Evolutionary conservation across 768 basidiomycete genomes (phyloP).

Genomic region (Leccinum rimulosum): DNA sequence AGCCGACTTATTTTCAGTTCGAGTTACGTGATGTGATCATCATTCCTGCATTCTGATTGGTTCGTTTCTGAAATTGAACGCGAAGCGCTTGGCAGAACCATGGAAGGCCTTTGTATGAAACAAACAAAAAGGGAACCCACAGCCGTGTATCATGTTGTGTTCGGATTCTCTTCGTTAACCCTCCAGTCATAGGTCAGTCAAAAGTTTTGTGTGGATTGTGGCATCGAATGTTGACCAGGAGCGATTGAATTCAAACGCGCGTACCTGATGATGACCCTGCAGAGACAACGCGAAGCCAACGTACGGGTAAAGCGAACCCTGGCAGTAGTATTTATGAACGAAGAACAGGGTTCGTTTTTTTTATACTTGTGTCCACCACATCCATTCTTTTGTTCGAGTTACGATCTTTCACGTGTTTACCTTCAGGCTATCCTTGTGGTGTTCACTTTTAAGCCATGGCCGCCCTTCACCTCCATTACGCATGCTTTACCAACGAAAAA

Average conservation of each 20-base stretch:
- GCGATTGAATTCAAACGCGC: not conserved
- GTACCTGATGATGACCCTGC: slow-evolving; percentile 6
- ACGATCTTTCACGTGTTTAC: slow-evolving; percentile 13
- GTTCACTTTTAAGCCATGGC: slow-evolving; percentile 44
- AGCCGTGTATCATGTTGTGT: not conserved
- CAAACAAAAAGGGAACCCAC: slow-evolving; percentile 18
- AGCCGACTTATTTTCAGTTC: slow-evolving; percentile 25
- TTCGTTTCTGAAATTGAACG: slow-evolving; percentile 6
- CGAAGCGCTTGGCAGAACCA: slow-evolving; percentile 4
- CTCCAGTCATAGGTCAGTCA: slow-evolving; percentile 13
- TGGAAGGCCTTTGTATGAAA: slow-evolving; percentile 9
- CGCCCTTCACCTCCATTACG: slow-evolving; percentile 56
- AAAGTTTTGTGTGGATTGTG: not conserved
- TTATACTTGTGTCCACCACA: slow-evolving; percentile 5
- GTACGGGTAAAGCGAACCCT: slow-evolving; percentile 1
- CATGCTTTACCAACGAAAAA: slow-evolving; percentile 42
- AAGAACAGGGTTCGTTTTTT: slow-evolving; percentile 13
- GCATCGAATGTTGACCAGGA: slow-evolving; percentile 1
- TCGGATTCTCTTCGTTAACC: not conserved
- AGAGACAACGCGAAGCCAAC: slow-evolving; percentile 9
- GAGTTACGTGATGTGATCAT: slow-evolving; percentile 25
- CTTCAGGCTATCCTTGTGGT: slow-evolving; percentile 12
- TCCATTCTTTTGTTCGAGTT: slow-evolving; percentile 7
- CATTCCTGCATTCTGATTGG: slow-evolving; percentile 18
- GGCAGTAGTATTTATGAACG: slow-evolving; percentile 14